Conservation (phyloP, 495 filamentous ascomycete species). For the Talaromyces borbonicus region DNA sequence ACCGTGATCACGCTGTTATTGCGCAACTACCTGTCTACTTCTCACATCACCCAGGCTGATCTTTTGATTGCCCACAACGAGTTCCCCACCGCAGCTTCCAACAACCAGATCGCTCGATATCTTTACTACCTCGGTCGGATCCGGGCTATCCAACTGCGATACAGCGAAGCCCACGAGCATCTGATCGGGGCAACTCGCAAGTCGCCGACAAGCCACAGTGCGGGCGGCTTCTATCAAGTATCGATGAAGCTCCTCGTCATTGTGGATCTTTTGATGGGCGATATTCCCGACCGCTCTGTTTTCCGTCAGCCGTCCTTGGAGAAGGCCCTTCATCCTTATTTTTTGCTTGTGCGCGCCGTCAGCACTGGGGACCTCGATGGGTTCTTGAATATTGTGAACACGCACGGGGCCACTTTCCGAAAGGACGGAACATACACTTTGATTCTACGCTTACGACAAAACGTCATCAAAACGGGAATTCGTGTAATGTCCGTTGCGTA, state of each 20-base stretch:
- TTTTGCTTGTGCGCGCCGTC: slow-evolving; percentile 86
- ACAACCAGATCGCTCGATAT: slow-evolving; percentile 95
- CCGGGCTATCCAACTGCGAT: slow-evolving; percentile 89
- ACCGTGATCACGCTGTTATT: slow-evolving; percentile 89
- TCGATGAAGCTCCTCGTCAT: slow-evolving; percentile 90
- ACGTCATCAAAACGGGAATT: slow-evolving; percentile 98
- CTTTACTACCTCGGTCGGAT: slow-evolving; percentile 94
- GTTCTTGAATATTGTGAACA: slow-evolving; percentile 73
- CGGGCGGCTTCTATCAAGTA: slow-evolving; percentile 88
- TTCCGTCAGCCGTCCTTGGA: slow-evolving; percentile 87
- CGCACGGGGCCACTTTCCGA: slow-evolving; percentile 73
- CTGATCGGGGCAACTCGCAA: slow-evolving; percentile 87
- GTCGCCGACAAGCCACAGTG: slow-evolving; percentile 78
- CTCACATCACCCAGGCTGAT: slow-evolving; percentile 94
- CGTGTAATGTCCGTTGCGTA: slow-evolving; percentile 98
- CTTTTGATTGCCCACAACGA: slow-evolving; percentile 88
- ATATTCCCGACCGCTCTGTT: slow-evolving; percentile 88
- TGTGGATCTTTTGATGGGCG: slow-evolving; percentile 95
- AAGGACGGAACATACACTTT: slow-evolving; percentile 92
- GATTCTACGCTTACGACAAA: slow-evolving; percentile 87
- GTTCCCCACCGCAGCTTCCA: slow-evolving; percentile 86
- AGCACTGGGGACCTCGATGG: slow-evolving; percentile 89
- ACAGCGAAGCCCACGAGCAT: slow-evolving; percentile 94
- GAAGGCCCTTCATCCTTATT: slow-evolving; percentile 78
- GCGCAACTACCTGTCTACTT: slow-evolving; percentile 91